Base-by-base conservation (phyloP, 208 protist species). In the Strigomonas culicis region DNA sequence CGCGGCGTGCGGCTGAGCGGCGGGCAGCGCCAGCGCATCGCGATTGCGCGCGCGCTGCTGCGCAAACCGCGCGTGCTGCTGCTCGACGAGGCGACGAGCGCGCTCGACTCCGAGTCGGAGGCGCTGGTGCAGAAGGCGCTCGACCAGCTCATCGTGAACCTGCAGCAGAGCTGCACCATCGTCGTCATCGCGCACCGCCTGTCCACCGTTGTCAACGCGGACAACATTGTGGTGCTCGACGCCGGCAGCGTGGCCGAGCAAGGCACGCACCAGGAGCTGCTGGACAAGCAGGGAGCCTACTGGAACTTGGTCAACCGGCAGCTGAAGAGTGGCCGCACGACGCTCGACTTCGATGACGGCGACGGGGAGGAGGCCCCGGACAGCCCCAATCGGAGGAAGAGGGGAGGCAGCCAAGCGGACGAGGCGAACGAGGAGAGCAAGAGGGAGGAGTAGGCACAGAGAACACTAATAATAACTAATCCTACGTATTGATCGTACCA, bases 11-110 rank as follows among this genome's bases (percentile, higher is more conserved):
- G 98, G 52, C 84, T 98, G 52, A 87, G 72, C n/a, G 84, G 90
- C 13, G 97, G 97, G 2, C 94, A 99, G 82, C 74, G 92, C 19
- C 97, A 99, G 82, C 84, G 98, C 31, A 63, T 99, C 3, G 97
- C 93, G 60, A 75, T 99, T 22, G 95, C 92, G 7, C 74, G 97
- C 34, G 97, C 97, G 0, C 63, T 99, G 11, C 77, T 99, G 13
- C 82, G 80, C 31, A 68, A 73, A 81, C 58, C 78, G 66, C 64
- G 72, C 4, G 67, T 84, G 95, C 22, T 79, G 32, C 78, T 99
- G 25, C 73, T 99, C 24, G 97, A 99, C 71, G 97, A 99, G 77
- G 91, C 95, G 0, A 98, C 95, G 17, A 87, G 83, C 11, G 58
- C 70, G 8, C 78, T 94, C 27, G 90, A 93, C 58, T 19, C 70